phyloP scores from a whole-genome alignment of 176 grass and related monocot genomes.

The Lolium rigidum region DNA sequence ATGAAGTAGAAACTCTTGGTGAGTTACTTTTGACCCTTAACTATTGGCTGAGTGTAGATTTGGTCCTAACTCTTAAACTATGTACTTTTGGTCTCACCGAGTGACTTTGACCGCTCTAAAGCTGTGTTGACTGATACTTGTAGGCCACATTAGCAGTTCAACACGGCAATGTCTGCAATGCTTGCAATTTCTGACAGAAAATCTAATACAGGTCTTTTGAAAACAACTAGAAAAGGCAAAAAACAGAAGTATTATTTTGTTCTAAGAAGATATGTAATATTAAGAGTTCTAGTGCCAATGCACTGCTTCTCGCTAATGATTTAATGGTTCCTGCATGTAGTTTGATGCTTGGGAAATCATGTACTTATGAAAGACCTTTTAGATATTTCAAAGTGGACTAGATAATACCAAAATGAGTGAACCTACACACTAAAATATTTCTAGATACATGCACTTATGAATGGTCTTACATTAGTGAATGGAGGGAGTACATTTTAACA shows the following conservation, averaged over 20 bases:
- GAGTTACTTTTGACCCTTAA: conserved; percentile 25
- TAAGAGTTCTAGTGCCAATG: neutral
- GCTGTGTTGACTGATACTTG: neutral
- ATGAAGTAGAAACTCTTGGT: conserved; percentile 21
- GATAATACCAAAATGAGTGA: too few relatives aligned
- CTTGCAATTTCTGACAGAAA: neutral
- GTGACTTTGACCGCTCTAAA: neutral
- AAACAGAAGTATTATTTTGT: neutral
- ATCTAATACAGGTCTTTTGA: neutral
- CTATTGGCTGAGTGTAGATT: neutral
- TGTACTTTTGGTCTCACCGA: neutral
- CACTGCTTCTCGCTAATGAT: neutral
- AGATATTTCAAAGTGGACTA: too few relatives aligned
- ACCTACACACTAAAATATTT: too few relatives aligned
- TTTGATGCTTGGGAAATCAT: neutral
- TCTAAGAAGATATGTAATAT: neutral
- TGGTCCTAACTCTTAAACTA: neutral
- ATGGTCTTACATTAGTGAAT: too few relatives aligned
- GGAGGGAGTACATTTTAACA: neutral
- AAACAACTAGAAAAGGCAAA: neutral
- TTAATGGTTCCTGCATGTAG: neutral
- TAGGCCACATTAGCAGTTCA: neutral
- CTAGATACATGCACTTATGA: too few relatives aligned
- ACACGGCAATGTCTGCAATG: neutral
- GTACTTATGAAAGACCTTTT: too few relatives aligned